Conservation (phyloP, 2,329 filamentous ascomycete species). For the Zymoseptoria brevis region DNA sequence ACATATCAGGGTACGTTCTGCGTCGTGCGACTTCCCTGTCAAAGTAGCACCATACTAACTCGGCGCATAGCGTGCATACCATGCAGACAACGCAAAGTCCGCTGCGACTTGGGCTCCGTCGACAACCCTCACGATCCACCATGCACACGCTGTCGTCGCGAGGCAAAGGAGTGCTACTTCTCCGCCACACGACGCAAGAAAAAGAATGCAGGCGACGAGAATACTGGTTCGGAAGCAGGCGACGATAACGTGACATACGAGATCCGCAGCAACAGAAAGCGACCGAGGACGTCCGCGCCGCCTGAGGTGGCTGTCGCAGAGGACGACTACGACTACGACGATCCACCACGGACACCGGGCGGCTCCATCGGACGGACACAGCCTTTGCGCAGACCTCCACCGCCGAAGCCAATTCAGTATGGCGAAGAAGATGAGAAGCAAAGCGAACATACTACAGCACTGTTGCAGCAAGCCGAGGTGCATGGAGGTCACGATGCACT, state of each 20-base stretch:
- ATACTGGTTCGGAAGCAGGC: conserved; percentile 35
- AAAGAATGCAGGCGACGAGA: conserved; percentile 49
- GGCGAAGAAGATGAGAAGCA: conserved; percentile 49
- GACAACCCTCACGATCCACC: conserved; percentile 92
- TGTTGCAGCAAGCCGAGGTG: conserved; percentile 58
- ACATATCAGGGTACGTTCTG: conserved; percentile 21
- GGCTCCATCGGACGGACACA: conserved; percentile 58
- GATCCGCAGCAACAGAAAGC: conserved; percentile 65
- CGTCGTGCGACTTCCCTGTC: neutral
- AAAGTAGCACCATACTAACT: neutral
- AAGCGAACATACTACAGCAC: conserved; percentile 52
- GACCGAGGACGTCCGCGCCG: conserved; percentile 35
- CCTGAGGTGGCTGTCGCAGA: conserved; percentile 35
- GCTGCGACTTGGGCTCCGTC: conserved; percentile 60
- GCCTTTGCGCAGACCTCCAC: conserved; percentile 56
- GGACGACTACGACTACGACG: conserved; percentile 39
- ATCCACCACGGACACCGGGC: conserved; percentile 57
- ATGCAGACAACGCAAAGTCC: conserved; percentile 50
- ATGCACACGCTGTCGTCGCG: conserved; percentile 84
- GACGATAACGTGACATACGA: conserved; percentile 52
- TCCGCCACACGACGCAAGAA: conserved; percentile 89
- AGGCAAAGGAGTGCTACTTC: conserved; percentile 96
- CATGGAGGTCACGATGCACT: conserved; percentile 90
- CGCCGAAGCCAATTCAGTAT: conserved; percentile 27
- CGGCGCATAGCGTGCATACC: conserved; percentile 40